A percentile compares a stretch with the other conserved stretches of the same genome.
These are phyloP conservation scores for Backusella morwellensis DNA, from an alignment of 192 early-diverging fungal species.

Conservation along the genomic window DNA sequence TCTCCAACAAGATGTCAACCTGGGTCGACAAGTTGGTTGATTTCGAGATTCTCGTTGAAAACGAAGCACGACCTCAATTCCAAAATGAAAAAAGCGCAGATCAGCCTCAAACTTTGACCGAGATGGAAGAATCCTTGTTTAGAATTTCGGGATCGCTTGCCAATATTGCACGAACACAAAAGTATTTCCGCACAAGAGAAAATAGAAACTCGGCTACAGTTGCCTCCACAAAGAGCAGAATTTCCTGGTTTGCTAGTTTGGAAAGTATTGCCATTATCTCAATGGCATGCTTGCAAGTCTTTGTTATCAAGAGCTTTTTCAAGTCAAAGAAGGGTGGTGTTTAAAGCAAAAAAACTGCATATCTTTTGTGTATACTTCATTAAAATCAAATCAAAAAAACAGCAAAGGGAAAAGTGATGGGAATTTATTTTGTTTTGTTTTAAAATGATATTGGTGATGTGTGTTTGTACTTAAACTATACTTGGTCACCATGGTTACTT, in stretches of 20 bases:
- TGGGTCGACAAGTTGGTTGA: slow-evolving; percentile 95
- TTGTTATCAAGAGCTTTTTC: slow-evolving; percentile 93
- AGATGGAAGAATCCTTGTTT: slow-evolving; percentile 58
- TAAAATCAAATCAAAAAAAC: background rate
- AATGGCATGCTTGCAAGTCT: slow-evolving; percentile 90
- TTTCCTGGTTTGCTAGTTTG: slow-evolving; percentile 91
- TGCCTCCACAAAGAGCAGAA: slow-evolving; percentile 75
- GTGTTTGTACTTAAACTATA: background rate
- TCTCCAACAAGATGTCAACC: slow-evolving; percentile 91
- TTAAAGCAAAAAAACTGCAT: slow-evolving; percentile 19
- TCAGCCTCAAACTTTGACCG: slow-evolving; percentile 44
- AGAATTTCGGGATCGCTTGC: slow-evolving; percentile 61
- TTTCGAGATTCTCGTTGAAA: slow-evolving; percentile 92
- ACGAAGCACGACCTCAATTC: slow-evolving; percentile 65
- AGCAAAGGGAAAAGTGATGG: background rate
- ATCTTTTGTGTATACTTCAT: background rate
- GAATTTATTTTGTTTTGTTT: background rate
- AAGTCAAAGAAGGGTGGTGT: slow-evolving; percentile 61
- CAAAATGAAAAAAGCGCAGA: slow-evolving; percentile 43
- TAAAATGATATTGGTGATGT: background rate
- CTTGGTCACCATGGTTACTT: background rate
- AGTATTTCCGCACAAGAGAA: slow-evolving; percentile 87
- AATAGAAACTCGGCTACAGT: slow-evolving; percentile 92
- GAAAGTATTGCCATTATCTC: slow-evolving; percentile 77
- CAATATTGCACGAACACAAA: slow-evolving; percentile 77